Evolutionary conservation across 306 rosid genomes (phyloP).

Genomic region (Rosa multiflora): DNA sequence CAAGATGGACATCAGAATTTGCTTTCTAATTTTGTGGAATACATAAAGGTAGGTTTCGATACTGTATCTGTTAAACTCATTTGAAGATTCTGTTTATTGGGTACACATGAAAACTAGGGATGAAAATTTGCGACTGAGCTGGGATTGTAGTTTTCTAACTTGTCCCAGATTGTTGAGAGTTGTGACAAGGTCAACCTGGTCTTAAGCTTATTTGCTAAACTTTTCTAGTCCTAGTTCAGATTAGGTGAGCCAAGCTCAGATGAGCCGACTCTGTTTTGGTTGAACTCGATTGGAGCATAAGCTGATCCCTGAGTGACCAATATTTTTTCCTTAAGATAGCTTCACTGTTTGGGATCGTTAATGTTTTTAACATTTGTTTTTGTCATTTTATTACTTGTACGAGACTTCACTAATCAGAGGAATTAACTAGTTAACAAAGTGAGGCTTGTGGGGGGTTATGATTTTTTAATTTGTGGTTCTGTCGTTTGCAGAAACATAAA

Average conservation of each 20-base stretch:
- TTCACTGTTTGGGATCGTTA: not conserved
- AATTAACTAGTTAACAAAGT: conserved; percentile 1
- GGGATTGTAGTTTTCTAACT: not conserved
- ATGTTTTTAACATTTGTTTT: not conserved
- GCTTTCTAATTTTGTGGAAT: conserved; percentile 82
- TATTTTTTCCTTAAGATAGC: not conserved
- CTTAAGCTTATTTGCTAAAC: no score
- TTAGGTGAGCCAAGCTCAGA: not conserved
- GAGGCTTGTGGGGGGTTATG: not conserved
- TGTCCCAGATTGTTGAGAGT: no score
- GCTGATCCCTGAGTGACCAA: not conserved
- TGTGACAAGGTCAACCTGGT: no score
- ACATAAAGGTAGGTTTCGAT: conserved; percentile 61
- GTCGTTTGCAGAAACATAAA: conserved; percentile 69
- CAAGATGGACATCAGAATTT: conserved; percentile 67
- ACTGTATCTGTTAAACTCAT: conserved; percentile 14
- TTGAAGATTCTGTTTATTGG: not conserved
- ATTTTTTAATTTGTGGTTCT: conserved; percentile 15
- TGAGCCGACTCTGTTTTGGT: not conserved
- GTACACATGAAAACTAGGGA: conserved; percentile 7
- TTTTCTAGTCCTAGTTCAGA: not conserved
- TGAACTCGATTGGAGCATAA: not conserved
- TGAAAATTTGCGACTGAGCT: not conserved
- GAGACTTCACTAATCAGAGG: not conserved
- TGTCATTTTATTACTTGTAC: not conserved